A percentile compares a stretch with the other conserved stretches of the same genome.
Conservation (phyloP, 148 eudicot genomes). For the Spergularia bocconei region DNA sequence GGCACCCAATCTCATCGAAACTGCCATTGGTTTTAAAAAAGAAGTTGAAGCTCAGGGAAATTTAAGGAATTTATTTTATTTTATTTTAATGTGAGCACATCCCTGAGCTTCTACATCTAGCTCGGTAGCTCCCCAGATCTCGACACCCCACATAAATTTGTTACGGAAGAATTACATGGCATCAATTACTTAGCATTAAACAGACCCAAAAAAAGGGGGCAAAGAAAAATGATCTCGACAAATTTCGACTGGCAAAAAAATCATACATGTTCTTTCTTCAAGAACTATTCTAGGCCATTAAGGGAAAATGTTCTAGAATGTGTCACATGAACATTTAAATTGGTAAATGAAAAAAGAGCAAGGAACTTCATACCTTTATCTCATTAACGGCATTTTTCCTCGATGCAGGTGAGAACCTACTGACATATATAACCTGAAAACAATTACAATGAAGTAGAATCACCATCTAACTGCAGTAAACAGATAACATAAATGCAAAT, state of each 20-base stretch:
- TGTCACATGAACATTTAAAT: background rate
- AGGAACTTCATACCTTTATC: constrained; percentile 70
- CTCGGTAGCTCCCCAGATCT: background rate
- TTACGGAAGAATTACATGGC: background rate
- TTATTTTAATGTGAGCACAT: background rate
- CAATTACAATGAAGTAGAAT: constrained; percentile 15
- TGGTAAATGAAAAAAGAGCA: constrained; percentile 2
- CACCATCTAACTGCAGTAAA: constrained; percentile 2
- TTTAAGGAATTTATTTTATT: too few relatives aligned
- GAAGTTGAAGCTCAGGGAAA: background rate
- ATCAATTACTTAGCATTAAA: background rate
- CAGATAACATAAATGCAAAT: background rate
- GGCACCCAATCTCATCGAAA: too few relatives aligned
- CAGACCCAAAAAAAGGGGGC: background rate
- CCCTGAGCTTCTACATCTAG: background rate
- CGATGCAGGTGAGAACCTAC: constrained; percentile 81
- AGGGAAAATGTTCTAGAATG: background rate
- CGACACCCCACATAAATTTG: background rate
- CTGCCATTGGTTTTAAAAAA: background rate
- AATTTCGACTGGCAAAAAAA: background rate
- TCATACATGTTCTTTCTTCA: background rate
- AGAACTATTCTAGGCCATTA: background rate
- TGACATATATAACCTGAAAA: constrained; percentile 83
- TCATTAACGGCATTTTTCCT: constrained; percentile 87
- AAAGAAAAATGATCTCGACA: background rate